Evolutionary conservation across 495 filamentous ascomycete genomes (phyloP).

Genomic region (Chaetomium cochliodes): DNA sequence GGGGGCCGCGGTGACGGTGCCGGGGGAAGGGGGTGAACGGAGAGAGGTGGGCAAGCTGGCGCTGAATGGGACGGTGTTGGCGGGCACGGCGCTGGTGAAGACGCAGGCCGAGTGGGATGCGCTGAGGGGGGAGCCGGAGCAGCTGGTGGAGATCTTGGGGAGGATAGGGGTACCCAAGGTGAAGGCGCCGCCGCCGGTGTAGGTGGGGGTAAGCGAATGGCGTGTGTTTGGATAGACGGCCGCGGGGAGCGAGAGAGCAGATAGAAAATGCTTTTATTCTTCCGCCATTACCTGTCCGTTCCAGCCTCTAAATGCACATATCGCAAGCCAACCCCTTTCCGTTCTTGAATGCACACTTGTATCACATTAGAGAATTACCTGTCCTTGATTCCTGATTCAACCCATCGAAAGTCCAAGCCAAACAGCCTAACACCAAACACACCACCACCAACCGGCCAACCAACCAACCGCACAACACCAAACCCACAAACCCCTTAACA

Average conservation of each 20-base stretch:
- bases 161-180: constrained; percentile 58
- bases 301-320: too few species aligned
- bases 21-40: constrained; percentile 31
- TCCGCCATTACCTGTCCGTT: too few species aligned
- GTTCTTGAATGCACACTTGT: too few species aligned
- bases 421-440: background rate
- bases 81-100: constrained; percentile 81
- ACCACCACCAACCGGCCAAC: background rate
- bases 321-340: too few species aligned
- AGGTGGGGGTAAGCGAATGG: background rate
- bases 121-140: constrained; percentile 50
- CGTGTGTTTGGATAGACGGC: background rate
- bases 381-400: background rate
- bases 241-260: too few species aligned
- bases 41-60: constrained; percentile 56
- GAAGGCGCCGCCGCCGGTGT: constrained; percentile 2
- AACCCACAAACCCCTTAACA: too few species aligned
- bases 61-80: constrained; percentile 76
- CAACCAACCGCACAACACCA: background rate
- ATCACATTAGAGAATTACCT: background rate
- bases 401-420: background rate
- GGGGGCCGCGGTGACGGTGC: constrained; percentile 30
- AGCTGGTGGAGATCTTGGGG: constrained; percentile 55
- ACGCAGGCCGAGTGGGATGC: constrained; percentile 66
- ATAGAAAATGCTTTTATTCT: too few species aligned